phyloP scores from a whole-genome alignment of 768 basidiomycete genomes.

The Pleurotus giganteus region DNA sequence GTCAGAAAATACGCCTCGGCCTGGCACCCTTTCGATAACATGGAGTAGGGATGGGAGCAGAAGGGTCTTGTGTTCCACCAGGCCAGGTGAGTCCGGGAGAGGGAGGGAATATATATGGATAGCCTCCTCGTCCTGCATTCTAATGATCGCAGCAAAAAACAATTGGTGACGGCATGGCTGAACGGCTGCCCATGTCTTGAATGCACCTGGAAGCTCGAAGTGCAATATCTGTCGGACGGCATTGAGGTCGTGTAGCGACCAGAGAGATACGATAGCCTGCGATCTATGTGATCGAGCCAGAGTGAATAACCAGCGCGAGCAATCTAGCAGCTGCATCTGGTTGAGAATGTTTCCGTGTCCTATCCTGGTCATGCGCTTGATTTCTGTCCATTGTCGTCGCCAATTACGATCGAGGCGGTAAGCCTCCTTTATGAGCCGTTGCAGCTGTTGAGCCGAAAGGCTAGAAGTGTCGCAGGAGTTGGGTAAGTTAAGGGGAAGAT shows the following conservation, averaged over 20 bases:
- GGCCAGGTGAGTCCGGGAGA: conserved; percentile 15
- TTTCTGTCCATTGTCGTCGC: conserved; percentile 32
- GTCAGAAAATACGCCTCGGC: conserved; percentile 22
- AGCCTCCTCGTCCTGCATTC: conserved; percentile 6
- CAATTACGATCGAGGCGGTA: conserved; percentile 52
- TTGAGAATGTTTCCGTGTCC: conserved; percentile 36
- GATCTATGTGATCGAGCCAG: conserved; percentile 26
- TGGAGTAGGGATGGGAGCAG: conserved; percentile 10
- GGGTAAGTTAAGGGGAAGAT: conserved; percentile 47
- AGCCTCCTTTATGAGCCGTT: conserved; percentile 38
- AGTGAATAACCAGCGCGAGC: conserved; percentile 48
- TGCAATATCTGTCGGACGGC: conserved; percentile 10
- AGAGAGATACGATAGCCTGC: conserved; percentile 39
- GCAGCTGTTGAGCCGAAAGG: conserved; percentile 39
- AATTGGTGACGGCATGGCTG: conserved; percentile 19
- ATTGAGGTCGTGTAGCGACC: conserved; percentile 34
- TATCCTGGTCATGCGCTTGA: conserved; percentile 36
- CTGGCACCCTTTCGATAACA: conserved; percentile 12
- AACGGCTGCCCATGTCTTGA: conserved; percentile 33
- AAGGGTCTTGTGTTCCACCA: conserved; percentile 9
- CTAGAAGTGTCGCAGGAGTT: conserved; percentile 25
- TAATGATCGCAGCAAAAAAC: conserved; percentile 16
- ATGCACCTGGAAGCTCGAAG: conserved; percentile 13
- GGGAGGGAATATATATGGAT: conserved; percentile 21
- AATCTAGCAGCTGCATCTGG: conserved; percentile 43